Evolutionary conservation across 176 grass and related monocot species (phyloP).

Genomic region (Eleusine indica): DNA sequence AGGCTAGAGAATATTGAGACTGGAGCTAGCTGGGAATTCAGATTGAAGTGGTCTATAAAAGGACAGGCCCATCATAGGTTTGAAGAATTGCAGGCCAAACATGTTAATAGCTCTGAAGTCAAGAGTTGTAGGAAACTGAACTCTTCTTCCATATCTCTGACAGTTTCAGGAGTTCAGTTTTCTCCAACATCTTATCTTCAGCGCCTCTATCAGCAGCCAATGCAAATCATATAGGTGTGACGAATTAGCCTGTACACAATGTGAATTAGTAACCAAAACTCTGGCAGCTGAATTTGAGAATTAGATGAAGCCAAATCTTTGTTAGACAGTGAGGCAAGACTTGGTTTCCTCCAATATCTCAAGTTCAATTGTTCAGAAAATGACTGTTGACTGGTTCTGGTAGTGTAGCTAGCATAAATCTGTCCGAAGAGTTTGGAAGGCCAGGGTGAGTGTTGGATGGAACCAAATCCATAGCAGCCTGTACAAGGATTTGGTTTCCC

Average conservation of each 20-base stretch:
- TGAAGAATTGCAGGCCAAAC: neutral
- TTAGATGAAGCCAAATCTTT: conserved; percentile 49
- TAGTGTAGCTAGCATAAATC: neutral
- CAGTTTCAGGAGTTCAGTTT: conserved; percentile 45
- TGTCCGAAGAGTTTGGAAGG: conserved; percentile 26
- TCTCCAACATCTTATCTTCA: conserved; percentile 53
- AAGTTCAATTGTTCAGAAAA: conserved; percentile 30
- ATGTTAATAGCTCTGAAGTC: conserved; percentile 44
- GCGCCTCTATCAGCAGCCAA: conserved; percentile 19
- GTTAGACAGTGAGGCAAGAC: neutral
- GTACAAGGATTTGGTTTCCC: conserved; percentile 40
- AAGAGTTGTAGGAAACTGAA: conserved; percentile 61
- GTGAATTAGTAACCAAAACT: neutral
- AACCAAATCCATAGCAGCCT: conserved; percentile 30
- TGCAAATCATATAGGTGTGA: neutral
- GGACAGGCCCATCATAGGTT: no score
- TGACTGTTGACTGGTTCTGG: neutral
- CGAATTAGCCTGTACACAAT: neutral
- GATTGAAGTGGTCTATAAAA: no score
- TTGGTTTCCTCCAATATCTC: conserved; percentile 67
- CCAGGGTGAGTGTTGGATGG: conserved; percentile 44
- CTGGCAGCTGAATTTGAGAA: conserved; percentile 46
- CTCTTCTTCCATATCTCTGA: conserved; percentile 9
- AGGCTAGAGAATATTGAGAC: no score
- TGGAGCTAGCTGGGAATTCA: no score